Base-by-base conservation (phyloP, 495 filamentous ascomycete genomes). In the Penicillium alfredii region DNA sequence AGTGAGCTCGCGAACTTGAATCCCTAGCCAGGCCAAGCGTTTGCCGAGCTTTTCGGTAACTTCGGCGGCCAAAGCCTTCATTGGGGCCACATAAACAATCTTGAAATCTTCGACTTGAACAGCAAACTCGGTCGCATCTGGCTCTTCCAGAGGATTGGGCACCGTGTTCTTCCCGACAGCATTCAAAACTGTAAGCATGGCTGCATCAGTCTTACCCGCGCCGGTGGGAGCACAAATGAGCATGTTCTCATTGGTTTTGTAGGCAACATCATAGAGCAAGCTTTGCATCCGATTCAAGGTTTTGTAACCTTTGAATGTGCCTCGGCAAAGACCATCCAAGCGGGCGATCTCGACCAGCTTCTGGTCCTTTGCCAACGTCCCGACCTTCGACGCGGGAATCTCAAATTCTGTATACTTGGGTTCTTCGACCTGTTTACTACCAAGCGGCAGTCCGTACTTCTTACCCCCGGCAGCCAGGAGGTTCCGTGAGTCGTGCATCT, bases 141-240 rank as follows among this genome's bases (percentile, higher is more conserved):
- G 80, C n/a, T 85, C 60, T 33, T 90, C 86, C 3, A 75, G 58
- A 0, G 88, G 89, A 50, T 77, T 84, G 0, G 93, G 90, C 8
- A 69, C 65, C 6, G 83, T 76, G 51, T 97, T 89, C 58, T 94
- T 89, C 14, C 80, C 75, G 38, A 99, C 77, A 2, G 85, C 80
- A 55, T 93, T 90, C 29, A 99, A 66, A 33, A 99, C 84, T 0
- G 92, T 86, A 39, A 99, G 70, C 86, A 97, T 88, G n/a, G 92
- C 92, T 1, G 88, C 93, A 53, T 99, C 93, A 6, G 92, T 99
- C 69, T 99, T 99, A 78, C 92, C 83, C 30, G 92, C 92, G 78
- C 92, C 92, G 42, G 92, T 99, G 1, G 92, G 92, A 8, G 92
- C 92, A 63, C 92, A 99, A 35, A 99, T 92, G 20, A 99, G 73